Conservation (phyloP, 2,329 filamentous ascomycete genomes). For the Alternaria sp. region DNA sequence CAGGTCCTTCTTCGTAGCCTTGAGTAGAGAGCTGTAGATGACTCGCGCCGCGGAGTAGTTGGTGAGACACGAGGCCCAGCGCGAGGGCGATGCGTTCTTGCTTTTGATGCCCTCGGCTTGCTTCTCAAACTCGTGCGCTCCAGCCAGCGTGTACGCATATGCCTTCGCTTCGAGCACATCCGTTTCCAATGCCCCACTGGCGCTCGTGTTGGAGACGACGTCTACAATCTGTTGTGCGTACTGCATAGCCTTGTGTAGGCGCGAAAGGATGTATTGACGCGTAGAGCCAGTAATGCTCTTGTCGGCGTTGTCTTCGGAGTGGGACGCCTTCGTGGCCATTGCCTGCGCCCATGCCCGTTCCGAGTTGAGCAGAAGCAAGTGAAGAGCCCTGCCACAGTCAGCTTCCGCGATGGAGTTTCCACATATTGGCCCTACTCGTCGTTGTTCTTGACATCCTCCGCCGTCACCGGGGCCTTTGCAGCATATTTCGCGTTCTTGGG, state of each 20-base stretch:
- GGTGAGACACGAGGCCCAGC: slow-evolving; percentile 80
- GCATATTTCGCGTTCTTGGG: slow-evolving; percentile 87
- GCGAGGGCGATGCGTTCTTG: slow-evolving; percentile 54
- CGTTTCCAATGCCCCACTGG: slow-evolving; percentile 70
- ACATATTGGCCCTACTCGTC: slow-evolving; percentile 68
- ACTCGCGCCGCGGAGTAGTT: slow-evolving; percentile 80
- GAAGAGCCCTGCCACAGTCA: slow-evolving; percentile 36
- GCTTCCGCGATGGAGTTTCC: not conserved
- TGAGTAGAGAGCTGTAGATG: slow-evolving; percentile 80
- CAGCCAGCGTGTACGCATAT: slow-evolving; percentile 79
- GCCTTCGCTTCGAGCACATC: slow-evolving; percentile 87
- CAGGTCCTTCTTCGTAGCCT: slow-evolving; percentile 73
- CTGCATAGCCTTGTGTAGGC: slow-evolving; percentile 79
- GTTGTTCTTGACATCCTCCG: slow-evolving; percentile 77
- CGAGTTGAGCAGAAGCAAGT: slow-evolving; percentile 80
- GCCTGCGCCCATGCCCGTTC: slow-evolving; percentile 96
- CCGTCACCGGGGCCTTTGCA: slow-evolving; percentile 72
- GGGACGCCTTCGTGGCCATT: slow-evolving; percentile 89
- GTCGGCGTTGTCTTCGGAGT: slow-evolving; percentile 74
- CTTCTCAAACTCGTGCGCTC: slow-evolving; percentile 84
- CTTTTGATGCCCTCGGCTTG: slow-evolving; percentile 61
- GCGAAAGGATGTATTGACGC: slow-evolving; percentile 86
- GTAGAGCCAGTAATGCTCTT: slow-evolving; percentile 81
- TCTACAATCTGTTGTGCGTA: slow-evolving; percentile 73
- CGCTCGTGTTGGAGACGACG: slow-evolving; percentile 68